Evolutionary conservation across 805 yeast genomes (phyloP).

Genomic region (Monosporozyma servazzii): DNA sequence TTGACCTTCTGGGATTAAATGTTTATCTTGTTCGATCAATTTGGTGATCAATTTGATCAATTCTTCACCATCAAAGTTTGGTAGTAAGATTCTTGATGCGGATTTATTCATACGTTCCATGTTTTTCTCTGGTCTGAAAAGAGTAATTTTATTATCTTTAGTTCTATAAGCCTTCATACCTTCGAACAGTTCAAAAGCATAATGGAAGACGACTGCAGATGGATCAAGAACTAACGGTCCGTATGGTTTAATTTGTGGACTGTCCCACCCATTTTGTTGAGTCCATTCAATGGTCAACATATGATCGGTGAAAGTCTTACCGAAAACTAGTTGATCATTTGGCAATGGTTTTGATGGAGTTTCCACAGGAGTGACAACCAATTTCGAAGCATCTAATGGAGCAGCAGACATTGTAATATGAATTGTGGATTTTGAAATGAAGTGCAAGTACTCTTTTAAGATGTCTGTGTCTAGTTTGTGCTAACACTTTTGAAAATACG

Average conservation of each 20-base stretch:
- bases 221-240: conserved; percentile 73
- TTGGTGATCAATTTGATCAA: conserved; percentile 65
- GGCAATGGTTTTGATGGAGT: conserved; percentile 47
- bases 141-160: conserved; percentile 52
- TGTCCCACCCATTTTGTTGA: conserved; percentile 66
- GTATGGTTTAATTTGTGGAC: conserved; percentile 82
- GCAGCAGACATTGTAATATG: conserved; percentile 16
- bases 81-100: conserved; percentile 83
- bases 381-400: conserved; percentile 45
- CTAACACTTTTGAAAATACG: too few relatives aligned
- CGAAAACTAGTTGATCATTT: conserved; percentile 57
- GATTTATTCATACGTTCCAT: conserved; percentile 84
- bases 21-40: conserved; percentile 60
- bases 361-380: conserved; percentile 37
- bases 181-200: conserved; percentile 89
- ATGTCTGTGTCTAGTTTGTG: too few relatives aligned
- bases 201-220: conserved; percentile 81
- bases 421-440: too few relatives aligned
- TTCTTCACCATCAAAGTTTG: conserved; percentile 72
- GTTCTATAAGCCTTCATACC: conserved; percentile 86
- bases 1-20: conserved; percentile 69
- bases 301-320: conserved; percentile 72
- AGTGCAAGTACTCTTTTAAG: too few relatives aligned
- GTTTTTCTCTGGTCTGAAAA: conserved; percentile 86
- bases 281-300: conserved; percentile 85